These are phyloP conservation scores for Trifolium dubium DNA, from an alignment of 306 rosid genomes.

Conservation along the genomic window DNA sequence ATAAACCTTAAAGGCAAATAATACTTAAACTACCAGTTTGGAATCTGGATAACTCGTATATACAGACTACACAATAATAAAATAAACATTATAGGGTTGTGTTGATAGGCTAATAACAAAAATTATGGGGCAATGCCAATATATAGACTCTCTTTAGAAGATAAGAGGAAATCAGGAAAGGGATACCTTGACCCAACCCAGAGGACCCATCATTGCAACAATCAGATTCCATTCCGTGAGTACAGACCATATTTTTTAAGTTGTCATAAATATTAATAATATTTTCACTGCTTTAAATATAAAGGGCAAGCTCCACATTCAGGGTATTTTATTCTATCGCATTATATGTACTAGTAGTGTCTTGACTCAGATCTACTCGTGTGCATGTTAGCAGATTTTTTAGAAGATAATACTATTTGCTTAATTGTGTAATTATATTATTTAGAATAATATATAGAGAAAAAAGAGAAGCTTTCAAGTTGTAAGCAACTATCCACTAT, in stretches of 20 bases:
- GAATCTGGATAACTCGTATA: not conserved
- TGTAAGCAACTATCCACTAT: too few relatives aligned
- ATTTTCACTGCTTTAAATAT: too few relatives aligned
- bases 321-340: too few relatives aligned
- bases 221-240: slow-evolving; percentile 1
- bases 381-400: too few relatives aligned
- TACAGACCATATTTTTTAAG: slow-evolving; percentile 6
- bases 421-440: too few relatives aligned
- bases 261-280: not conserved
- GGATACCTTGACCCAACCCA: not conserved
- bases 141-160: not conserved
- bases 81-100: not conserved
- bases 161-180: slow-evolving; percentile 15
- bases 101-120: slow-evolving; percentile 4
- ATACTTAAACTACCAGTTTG: not conserved
- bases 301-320: too few relatives aligned
- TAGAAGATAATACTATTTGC: too few relatives aligned
- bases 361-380: too few relatives aligned
- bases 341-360: too few relatives aligned
- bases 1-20: slow-evolving; percentile 9
- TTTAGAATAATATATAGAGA: too few relatives aligned
- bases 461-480: too few relatives aligned
- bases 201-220: slow-evolving; percentile 17
- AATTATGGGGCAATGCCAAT: not conserved
- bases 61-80: slow-evolving; percentile 10